Base-by-base conservation (phyloP, 768 basidiomycete species). In the Hericium erinaceus region DNA sequence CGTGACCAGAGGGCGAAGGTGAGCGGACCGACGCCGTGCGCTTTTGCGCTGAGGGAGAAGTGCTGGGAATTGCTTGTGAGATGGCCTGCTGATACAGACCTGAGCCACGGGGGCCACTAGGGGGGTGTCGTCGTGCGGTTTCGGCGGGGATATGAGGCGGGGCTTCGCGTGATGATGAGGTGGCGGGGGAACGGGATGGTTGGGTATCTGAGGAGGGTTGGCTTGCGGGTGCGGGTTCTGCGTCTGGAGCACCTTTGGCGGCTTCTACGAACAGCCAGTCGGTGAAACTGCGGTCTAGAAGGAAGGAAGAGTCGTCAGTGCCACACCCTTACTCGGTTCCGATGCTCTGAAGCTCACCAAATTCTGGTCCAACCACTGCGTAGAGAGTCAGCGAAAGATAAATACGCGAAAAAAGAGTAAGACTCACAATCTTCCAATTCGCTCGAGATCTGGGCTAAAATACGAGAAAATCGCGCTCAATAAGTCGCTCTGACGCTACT, bases 241-340 rank as follows among this genome's bases (percentile, higher is more conserved):
- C 67, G 58, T 80, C 83, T 5, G 78, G 72, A 22, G 78, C 80
- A 54, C 85, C 86, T 68, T 87, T 89, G 2, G 81, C 80, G 20
- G 89, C 89, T 68, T 89, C 88, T 38, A 73, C 72, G 66, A 95
- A 97, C 20, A 97, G 72, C 92, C 92, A 95, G 57, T 88, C 84
- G 37, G 91, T 92, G 71, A 97, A 95, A 58, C 77, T 82, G 48
- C 82, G 72, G 67, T 95, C 93, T 92, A 65, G 54, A 60, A 48
- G 28, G 51, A 54, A 18, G 12, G 24, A 18, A 10, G 15, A 33
- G 12, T 51, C 22, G 11, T 51, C 49, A 51, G 16, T 10, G 16
- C 20, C 28, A 51, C 24, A 16, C 26, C 4, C 20, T 51, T 22
- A 46, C 33, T 46, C 44, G 44, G 44, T n/a, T 46, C n/a, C 44